These are phyloP conservation scores for Diplodia sapinea DNA, from an alignment of 2,329 filamentous ascomycete genomes.

Conservation along the genomic window DNA sequence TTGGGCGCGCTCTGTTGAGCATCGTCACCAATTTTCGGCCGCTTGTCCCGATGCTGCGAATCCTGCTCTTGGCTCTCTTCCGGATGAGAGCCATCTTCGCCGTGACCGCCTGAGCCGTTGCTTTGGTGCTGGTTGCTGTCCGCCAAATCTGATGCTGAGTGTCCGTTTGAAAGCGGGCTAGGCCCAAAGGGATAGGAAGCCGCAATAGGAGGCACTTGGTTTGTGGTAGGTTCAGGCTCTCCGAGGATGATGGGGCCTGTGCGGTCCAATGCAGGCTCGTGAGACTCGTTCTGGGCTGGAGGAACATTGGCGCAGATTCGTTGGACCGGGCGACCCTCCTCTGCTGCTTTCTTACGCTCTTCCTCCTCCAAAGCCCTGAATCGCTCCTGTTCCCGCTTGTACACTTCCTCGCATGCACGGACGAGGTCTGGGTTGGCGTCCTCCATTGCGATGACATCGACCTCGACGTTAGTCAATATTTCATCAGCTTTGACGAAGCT, in stretches of 20 bases:
- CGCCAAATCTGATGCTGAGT: slow-evolving; percentile 47
- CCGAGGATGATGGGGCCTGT: slow-evolving; percentile 62
- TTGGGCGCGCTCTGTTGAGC: slow-evolving; percentile 38
- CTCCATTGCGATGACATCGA: slow-evolving; percentile 83
- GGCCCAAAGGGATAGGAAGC: slow-evolving; percentile 61
- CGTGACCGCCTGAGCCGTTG: slow-evolving; percentile 14
- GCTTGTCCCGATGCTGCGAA: slow-evolving; percentile 33
- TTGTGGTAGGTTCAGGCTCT: slow-evolving; percentile 64
- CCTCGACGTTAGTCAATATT: slow-evolving; percentile 89
- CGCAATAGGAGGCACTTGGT: slow-evolving; percentile 53
- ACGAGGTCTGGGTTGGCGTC: slow-evolving; percentile 66
- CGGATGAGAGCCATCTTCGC: slow-evolving; percentile 54
- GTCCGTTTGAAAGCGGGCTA: slow-evolving; percentile 66
- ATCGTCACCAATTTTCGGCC: slow-evolving; percentile 28
- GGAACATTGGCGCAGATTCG: slow-evolving; percentile 49
- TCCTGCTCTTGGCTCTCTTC: slow-evolving; percentile 50
- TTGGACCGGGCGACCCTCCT: slow-evolving; percentile 50
- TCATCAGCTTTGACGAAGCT: slow-evolving; percentile 87
- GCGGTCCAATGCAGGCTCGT: slow-evolving; percentile 49
- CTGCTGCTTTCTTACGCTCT: slow-evolving; percentile 44
- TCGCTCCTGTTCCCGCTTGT: slow-evolving; percentile 66
- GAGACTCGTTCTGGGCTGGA: slow-evolving; percentile 48
- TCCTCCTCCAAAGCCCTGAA: slow-evolving; percentile 69
- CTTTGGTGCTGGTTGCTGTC: slow-evolving; percentile 17
- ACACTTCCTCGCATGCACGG: slow-evolving; percentile 80